Conservation (phyloP, 83 land plant species). For the Larix sibirica region DNA sequence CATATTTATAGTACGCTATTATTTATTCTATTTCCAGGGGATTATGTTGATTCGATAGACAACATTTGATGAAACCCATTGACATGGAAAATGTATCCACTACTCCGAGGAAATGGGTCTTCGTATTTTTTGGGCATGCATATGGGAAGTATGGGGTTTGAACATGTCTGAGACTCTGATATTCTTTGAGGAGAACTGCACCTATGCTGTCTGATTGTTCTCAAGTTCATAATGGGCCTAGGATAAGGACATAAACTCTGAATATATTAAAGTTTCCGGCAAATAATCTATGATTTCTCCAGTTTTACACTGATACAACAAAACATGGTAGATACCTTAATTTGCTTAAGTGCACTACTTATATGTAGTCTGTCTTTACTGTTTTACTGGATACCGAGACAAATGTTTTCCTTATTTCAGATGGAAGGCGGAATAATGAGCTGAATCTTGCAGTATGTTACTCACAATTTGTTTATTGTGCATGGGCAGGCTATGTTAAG, state of each 20-base stretch:
- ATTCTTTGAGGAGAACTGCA: neutral
- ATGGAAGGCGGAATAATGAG: neutral
- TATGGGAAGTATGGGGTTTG: neutral
- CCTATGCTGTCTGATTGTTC: neutral
- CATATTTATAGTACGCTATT: too few species aligned
- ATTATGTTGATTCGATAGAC: neutral
- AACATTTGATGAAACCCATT: too few species aligned
- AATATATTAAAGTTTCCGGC: neutral
- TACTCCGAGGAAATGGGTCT: neutral
- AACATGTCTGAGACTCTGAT: neutral
- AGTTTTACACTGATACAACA: neutral
- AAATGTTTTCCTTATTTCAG: neutral
- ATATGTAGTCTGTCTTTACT: neutral
- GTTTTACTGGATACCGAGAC: neutral
- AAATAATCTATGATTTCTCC: neutral
- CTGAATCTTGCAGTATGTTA: neutral
- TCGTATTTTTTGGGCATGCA: neutral
- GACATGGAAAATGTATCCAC: neutral
- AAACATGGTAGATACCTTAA: neutral
- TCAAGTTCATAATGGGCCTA: neutral
- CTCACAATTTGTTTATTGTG: constrained; percentile 8
- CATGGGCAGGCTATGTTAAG: constrained; percentile 16
- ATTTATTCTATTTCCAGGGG: neutral
- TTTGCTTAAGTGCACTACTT: neutral
- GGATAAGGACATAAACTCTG: neutral